Evolutionary conservation across 331 rosid genomes (phyloP), one percentile per base, ranked within the genome.

Genomic region (Quercus phellos): DNA sequence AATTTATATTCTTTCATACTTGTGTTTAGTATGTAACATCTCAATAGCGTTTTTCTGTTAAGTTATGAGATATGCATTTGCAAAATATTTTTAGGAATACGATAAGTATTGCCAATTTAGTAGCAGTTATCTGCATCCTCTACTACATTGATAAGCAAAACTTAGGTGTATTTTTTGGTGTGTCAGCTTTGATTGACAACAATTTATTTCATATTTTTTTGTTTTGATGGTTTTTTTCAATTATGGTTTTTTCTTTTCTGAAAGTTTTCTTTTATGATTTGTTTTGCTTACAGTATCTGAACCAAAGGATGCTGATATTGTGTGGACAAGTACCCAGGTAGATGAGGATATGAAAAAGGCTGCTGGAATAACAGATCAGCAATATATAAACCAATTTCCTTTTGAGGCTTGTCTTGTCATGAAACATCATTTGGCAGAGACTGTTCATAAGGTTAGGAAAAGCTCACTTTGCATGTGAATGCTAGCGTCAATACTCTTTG

Each of bases 391-490:
- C 84, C 99, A 94, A 81, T 94, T 90, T 83, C 97, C 99, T 60
- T 90, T 89, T 73, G 97, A 94, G 90, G 97, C 99, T 67, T 89
- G 97, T 88, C 87, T 94, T 68, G 99, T 94, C 81, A 94, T 94
- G 97, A 94, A 94, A 80, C 97, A 94, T 87, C 96, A 94, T 90
- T 86, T 94, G 84, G 97, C 98, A 6, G 97, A 92, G 83, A 92
- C 99, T 35, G 64, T 94, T 85, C 91, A 84, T 78, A 92, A 92
- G 99, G 99, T 94, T 50, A 77, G 74, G 51, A 73, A 79, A 80
- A 60, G 29, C 73, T 78, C 69, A 38, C 50, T 56, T 72, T 59
- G 63, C 81, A 43, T 79, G 51, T 43, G 55, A 42, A 72, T 78
- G 50, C 74, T 19, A 5, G 32, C 26, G 29, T 64, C 34, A 67